Percentiles rank a stretch among this genome's conserved stretches.
Conservation (phyloP, 2,329 filamentous ascomycete genomes). For the Aspergillaceae sp. region DNA sequence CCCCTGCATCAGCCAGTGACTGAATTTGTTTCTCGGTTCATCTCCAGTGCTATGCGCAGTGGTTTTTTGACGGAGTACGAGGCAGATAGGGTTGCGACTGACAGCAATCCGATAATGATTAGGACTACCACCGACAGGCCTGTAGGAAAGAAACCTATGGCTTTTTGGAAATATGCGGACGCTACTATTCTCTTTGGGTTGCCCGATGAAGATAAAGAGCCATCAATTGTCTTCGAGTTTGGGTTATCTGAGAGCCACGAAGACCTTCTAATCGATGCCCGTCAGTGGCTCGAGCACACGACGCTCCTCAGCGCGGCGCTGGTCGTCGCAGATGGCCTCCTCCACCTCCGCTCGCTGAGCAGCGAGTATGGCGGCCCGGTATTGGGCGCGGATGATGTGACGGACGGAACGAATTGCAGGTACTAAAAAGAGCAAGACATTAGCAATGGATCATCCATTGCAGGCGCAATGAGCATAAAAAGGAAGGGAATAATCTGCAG, state of each 20-base stretch:
- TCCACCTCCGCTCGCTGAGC: too few species aligned
- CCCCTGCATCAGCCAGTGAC: neutral
- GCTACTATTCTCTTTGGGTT: neutral
- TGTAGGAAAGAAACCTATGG: neutral
- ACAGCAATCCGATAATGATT: neutral
- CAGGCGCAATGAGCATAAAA: too few species aligned
- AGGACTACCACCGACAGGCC: neutral
- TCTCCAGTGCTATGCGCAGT: neutral
- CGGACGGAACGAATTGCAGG: too few species aligned
- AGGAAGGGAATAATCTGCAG: too few species aligned
- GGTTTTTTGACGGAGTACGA: neutral
- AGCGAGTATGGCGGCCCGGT: too few species aligned
- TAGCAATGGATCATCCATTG: too few species aligned
- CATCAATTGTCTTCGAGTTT: neutral
- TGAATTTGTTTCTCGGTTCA: neutral
- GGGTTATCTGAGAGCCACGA: neutral
- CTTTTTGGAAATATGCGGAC: neutral
- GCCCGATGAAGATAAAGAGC: neutral
- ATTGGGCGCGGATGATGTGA: too few species aligned
- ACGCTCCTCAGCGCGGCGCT: too few species aligned
- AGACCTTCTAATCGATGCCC: neutral
- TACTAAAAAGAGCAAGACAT: too few species aligned
- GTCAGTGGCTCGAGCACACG: neutral
- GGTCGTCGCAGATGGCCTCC: too few species aligned
- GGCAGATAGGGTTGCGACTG: neutral